Evolutionary conservation across 1,284 basidiomycete genomes (phyloP).

Genomic region (Rhizoctonia solani): DNA sequence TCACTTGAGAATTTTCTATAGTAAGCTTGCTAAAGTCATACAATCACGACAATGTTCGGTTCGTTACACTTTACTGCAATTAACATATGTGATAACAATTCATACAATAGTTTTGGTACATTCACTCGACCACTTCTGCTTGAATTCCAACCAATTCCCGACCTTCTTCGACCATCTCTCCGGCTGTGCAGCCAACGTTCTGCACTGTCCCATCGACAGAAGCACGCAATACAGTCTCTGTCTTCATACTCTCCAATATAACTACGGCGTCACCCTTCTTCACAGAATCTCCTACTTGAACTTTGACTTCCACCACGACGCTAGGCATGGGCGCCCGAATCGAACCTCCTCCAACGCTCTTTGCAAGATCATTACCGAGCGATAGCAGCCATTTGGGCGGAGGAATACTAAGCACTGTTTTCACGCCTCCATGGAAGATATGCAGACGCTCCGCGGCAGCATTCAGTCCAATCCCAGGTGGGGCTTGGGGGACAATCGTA

Average conservation of each 20-base stretch:
- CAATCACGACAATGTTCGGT: no score
- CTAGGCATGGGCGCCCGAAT: conserved; percentile 79
- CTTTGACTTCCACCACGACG: conserved; percentile 82
- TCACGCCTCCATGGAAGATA: conserved; percentile 61
- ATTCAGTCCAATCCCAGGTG: conserved; percentile 55
- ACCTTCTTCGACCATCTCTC: conserved; percentile 89
- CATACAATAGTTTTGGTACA: neutral
- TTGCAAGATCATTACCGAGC: conserved; percentile 58
- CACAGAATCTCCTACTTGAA: conserved; percentile 75
- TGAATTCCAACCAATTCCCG: conserved; percentile 61
- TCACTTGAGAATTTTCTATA: no score
- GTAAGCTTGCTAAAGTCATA: no score
- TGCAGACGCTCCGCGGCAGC: conserved; percentile 68
- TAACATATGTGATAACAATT: no score
- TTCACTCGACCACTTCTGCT: neutral
- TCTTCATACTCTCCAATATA: conserved; percentile 95
- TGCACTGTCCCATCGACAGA: conserved; percentile 68
- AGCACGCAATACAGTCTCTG: conserved; percentile 83
- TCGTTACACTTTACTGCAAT: no score
- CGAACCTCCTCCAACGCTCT: conserved; percentile 55
- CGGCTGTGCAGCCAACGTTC: conserved; percentile 73
- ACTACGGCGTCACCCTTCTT: conserved; percentile 79
- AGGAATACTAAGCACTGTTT: conserved; percentile 63
- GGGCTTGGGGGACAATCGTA: conserved; percentile 73
- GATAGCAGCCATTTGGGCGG: conserved; percentile 69